These are phyloP conservation scores for Penicillium brevicompactum DNA, from an alignment of 2,329 filamentous ascomycete genomes.

Conservation along the genomic window DNA sequence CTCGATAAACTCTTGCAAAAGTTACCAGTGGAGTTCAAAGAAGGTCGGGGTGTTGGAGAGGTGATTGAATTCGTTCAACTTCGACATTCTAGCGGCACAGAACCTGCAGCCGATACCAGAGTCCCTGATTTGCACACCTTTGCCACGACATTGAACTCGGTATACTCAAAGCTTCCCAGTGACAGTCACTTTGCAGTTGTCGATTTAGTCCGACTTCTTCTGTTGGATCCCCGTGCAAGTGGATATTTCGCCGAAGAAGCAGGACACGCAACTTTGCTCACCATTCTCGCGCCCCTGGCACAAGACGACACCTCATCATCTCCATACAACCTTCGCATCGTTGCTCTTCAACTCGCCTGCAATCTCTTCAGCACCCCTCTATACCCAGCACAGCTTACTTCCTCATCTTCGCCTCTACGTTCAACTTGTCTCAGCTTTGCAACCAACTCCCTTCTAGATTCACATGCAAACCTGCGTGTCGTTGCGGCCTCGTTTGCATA, in stretches of 20 bases:
- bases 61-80: conserved; percentile 71
- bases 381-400: conserved; percentile 66
- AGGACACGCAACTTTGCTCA: conserved; percentile 63
- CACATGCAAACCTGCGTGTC: conserved; percentile 74
- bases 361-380: conserved; percentile 82
- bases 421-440: conserved; percentile 67
- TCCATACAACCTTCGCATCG: conserved; percentile 80
- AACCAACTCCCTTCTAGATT: conserved; percentile 77
- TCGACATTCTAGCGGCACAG: conserved; percentile 51
- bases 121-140: conserved; percentile 72
- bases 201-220: conserved; percentile 78
- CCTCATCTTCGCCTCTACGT: conserved; percentile 52
- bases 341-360: conserved; percentile 80
- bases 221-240: conserved; percentile 76
- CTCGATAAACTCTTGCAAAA: conserved; percentile 80
- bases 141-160: conserved; percentile 60
- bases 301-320: conserved; percentile 56
- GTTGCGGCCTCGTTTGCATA: conserved; percentile 81
- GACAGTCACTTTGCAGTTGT: conserved; percentile 77
- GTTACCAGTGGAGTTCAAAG: conserved; percentile 63
- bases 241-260: conserved; percentile 80
- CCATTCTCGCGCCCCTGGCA: conserved; percentile 55
- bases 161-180: conserved; percentile 58
- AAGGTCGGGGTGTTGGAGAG: conserved; percentile 61
- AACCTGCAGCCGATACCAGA: conserved; percentile 64